Conservation (phyloP, 139 green algal species). For the Chlorella sp. region DNA sequence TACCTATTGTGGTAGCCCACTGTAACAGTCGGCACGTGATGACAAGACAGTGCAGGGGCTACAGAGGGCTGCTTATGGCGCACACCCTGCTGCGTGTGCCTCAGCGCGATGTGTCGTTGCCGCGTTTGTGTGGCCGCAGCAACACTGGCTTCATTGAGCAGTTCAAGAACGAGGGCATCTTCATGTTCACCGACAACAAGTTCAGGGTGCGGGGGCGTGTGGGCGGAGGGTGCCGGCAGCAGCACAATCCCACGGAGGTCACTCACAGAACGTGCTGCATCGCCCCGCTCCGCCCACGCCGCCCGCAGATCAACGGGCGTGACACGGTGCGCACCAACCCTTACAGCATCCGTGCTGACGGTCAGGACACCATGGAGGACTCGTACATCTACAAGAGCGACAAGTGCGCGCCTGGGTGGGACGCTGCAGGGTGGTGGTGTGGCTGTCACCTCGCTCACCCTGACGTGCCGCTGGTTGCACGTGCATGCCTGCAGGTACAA, state of each 20-base stretch:
- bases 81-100: no score
- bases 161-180: constrained; percentile 22
- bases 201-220: constrained; percentile 5
- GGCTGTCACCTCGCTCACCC: background rate
- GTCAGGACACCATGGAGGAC: constrained; percentile 19
- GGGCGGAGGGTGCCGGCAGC: no score
- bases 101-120: no score
- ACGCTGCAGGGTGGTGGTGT: background rate
- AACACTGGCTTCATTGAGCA: constrained; percentile 14
- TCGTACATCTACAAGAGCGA: constrained; percentile 41
- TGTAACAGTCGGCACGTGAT: no score
- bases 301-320: constrained; percentile 15
- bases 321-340: constrained; percentile 27
- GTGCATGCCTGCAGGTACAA: no score
- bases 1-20: no score
- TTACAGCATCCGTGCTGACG: constrained; percentile 18
- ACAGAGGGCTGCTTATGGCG: no score
- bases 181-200: constrained; percentile 21
- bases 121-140: background rate
- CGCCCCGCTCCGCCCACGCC: no score
- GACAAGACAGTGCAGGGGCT: no score
- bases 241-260: no score
- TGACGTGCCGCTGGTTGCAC: no score
- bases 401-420: constrained; percentile 11
- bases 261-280: no score